Percentiles rank a stretch among this genome's conserved stretches.
Evolutionary conservation across 1,284 basidiomycete species (phyloP).

Genomic region (Trichosporon coremiiforme): DNA sequence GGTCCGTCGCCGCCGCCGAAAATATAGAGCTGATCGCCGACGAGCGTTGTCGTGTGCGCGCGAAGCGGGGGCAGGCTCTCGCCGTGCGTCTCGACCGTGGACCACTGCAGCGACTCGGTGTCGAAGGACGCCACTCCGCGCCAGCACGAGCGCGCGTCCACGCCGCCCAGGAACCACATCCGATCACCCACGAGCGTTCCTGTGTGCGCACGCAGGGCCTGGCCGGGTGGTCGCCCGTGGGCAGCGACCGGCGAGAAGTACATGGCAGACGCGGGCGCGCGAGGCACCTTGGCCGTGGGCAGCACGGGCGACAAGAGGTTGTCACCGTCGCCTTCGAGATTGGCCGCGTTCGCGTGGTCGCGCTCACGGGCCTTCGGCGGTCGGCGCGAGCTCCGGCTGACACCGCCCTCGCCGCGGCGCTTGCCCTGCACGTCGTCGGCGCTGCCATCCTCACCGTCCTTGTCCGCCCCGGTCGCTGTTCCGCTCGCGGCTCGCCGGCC

Average conservation of each 20-base stretch:
- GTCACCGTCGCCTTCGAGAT: constrained; percentile 20
- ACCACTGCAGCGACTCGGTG: constrained; percentile 89
- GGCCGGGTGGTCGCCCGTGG: constrained; percentile 71
- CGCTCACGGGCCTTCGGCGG: constrained; percentile 32
- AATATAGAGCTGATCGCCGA: constrained; percentile 73
- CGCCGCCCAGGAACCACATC: constrained; percentile 87
- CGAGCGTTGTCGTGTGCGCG: constrained; percentile 83
- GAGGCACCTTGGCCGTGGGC: constrained; percentile 33
- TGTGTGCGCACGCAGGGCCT: constrained; percentile 78
- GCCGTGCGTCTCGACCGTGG: constrained; percentile 70
- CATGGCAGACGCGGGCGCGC: constrained; percentile 61
- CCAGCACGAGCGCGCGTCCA: constrained; percentile 72
- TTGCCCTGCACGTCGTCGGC: constrained; percentile 23
- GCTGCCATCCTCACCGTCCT: constrained; percentile 26
- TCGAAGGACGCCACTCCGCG: constrained; percentile 83
- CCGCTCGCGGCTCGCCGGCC: constrained; percentile 21
- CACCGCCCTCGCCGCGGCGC: constrained; percentile 1
- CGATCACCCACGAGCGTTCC: constrained; percentile 77
- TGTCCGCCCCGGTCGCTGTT: constrained; percentile 14
- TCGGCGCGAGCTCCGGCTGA: constrained; percentile 19
- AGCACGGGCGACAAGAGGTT: constrained; percentile 30
- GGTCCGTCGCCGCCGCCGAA: constrained; percentile 85
- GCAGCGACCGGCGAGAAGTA: constrained; percentile 84
- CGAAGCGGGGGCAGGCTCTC: constrained; percentile 77
- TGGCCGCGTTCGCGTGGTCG: constrained; percentile 22